These are phyloP conservation scores for Guadua angustifolia DNA, from an alignment of 176 grass and related monocot species.

Conservation along the genomic window DNA sequence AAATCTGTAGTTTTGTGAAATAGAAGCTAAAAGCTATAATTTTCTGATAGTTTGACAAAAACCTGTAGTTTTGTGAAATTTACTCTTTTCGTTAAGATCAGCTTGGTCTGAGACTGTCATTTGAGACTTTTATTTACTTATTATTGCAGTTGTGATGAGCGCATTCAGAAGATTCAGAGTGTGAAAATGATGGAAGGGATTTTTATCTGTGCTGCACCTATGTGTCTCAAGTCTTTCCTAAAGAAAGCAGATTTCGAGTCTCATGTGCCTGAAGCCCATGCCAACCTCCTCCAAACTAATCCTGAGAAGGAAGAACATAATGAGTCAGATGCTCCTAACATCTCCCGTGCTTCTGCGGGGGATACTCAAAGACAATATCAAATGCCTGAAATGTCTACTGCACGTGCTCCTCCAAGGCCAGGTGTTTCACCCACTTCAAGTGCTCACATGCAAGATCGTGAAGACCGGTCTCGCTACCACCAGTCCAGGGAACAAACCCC, in stretches of 20 bases:
- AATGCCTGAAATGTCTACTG: constrained; percentile 79
- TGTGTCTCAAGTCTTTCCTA: constrained; percentile 94
- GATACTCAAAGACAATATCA: constrained; percentile 63
- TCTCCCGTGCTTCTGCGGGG: constrained; percentile 52
- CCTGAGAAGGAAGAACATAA: constrained; percentile 58
- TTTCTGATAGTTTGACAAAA: no score
- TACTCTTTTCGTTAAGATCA: neutral
- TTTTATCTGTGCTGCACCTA: constrained; percentile 90
- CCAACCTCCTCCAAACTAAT: constrained; percentile 64
- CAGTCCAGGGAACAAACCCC: constrained; percentile 68
- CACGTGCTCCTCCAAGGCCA: constrained; percentile 63
- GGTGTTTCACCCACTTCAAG: constrained; percentile 67
- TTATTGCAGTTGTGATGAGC: constrained; percentile 81
- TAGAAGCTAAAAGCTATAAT: no score
- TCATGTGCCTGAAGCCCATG: constrained; percentile 73
- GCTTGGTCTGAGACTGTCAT: constrained; percentile 4
- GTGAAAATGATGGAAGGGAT: constrained; percentile 99
- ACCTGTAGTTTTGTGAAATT: no score
- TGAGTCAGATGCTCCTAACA: constrained; percentile 69
- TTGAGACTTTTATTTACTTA: constrained; percentile 45
- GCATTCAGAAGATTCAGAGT: constrained; percentile 96
- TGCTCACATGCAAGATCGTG: constrained; percentile 66
- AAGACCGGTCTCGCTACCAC: constrained; percentile 62
- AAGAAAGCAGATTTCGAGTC: constrained; percentile 76
- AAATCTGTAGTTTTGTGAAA: no score